phyloP scores from a whole-genome alignment of 1,284 basidiomycete genomes.

The Fistulinella staudtii region DNA sequence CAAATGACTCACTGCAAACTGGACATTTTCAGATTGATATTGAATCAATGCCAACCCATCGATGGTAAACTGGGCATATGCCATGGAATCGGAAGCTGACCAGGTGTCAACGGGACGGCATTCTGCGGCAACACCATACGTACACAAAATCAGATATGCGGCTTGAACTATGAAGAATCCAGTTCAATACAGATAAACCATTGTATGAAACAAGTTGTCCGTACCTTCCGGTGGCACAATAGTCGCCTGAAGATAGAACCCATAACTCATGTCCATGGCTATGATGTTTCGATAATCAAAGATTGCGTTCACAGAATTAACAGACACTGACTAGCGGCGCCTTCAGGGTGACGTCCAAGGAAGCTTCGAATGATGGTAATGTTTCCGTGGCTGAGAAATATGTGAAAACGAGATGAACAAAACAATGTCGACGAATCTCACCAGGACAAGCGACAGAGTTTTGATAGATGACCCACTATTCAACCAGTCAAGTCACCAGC shows the following conservation, averaged over 20 bases:
- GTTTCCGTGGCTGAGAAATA: neutral
- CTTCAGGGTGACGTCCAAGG: neutral
- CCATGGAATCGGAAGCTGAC: neutral
- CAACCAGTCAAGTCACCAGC: too few species aligned
- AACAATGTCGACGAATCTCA: neutral
- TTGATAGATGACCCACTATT: too few species aligned
- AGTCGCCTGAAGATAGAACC: conserved; percentile 30
- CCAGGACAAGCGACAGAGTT: neutral
- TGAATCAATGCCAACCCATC: neutral
- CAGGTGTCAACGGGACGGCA: neutral
- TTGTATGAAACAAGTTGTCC: too few species aligned
- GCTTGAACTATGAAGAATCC: conserved; percentile 1
- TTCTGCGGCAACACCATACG: neutral
- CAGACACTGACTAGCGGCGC: neutral
- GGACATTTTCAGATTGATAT: neutral
- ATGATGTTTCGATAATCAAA: neutral
- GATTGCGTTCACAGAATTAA: neutral
- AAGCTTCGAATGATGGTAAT: conserved; percentile 1
- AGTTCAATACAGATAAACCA: too few species aligned
- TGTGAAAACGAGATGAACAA: neutral
- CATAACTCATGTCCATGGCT: conserved; percentile 15
- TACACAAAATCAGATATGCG: conserved; percentile 3
- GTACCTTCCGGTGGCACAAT: conserved; percentile 26
- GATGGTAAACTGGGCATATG: conserved; percentile 1
- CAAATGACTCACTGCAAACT: neutral